These are phyloP conservation scores for Taphrina wiesneri DNA, from an alignment of 1,139 yeast genomes.

Conservation along the genomic window DNA sequence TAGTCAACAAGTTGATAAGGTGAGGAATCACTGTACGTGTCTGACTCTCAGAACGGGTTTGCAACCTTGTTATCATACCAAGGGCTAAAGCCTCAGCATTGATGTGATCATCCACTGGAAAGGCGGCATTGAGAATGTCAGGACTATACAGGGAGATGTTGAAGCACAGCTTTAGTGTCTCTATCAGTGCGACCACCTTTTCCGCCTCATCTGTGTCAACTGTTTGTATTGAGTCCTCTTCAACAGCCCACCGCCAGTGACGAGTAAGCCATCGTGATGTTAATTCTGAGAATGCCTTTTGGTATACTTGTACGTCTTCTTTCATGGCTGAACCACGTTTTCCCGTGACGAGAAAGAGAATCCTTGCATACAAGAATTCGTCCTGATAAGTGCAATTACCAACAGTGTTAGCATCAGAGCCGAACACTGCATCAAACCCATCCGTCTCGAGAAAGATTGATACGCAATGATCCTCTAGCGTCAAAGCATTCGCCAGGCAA, in stretches of 20 bases:
- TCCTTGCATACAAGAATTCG: conserved; percentile 38
- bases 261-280: not conserved
- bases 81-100: not conserved
- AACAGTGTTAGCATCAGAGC: not conserved
- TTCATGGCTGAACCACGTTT: conserved; percentile 18
- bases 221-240: not conserved
- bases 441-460: not conserved
- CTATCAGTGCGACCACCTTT: not conserved
- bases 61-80: not conserved
- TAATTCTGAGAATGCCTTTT: conserved; percentile 9
- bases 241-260: not conserved
- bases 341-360: conserved; percentile 38
- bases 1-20: not conserved
- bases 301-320: conserved; percentile 2
- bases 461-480: conserved; percentile 14
- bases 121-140: not conserved
- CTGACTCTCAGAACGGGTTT: not conserved
- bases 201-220: not conserved
- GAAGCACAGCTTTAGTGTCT: conserved; percentile 28
- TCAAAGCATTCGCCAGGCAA: conserved; percentile 35
- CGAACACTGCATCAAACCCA: not conserved
- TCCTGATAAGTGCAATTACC: conserved; percentile 24
- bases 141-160: not conserved
- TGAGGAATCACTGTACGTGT: not conserved
- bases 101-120: not conserved